Conservation (phyloP, 345 rosid genomes). For the Hirschfeldia incana region DNA sequence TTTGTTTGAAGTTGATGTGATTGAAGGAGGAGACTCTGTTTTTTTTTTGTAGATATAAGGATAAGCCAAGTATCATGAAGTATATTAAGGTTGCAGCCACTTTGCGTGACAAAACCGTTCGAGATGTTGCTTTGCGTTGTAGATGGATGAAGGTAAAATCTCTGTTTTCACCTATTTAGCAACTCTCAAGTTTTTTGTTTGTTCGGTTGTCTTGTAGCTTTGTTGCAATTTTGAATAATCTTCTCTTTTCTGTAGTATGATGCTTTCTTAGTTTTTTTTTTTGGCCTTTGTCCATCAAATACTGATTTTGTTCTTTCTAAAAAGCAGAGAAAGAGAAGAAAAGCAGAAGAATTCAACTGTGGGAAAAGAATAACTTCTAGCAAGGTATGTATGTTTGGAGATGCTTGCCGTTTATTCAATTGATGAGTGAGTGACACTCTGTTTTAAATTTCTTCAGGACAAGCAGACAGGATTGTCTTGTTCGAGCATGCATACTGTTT, state of each 20-base stretch:
- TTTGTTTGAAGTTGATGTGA: neutral
- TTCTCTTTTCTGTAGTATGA: constrained; percentile 7
- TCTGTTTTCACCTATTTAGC: constrained; percentile 7
- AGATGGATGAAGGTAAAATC: constrained; percentile 85
- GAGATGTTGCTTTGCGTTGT: constrained; percentile 98
- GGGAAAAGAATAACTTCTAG: constrained; percentile 61
- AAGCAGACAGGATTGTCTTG: constrained; percentile 64
- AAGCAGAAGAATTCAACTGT: constrained; percentile 60
- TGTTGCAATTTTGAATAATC: neutral
- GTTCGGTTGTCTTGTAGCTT: neutral
- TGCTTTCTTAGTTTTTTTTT: neutral
- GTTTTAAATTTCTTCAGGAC: constrained; percentile 59
- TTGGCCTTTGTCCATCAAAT: neutral
- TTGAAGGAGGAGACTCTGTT: neutral
- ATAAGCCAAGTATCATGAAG: constrained; percentile 77
- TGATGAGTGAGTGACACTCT: neutral
- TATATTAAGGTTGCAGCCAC: constrained; percentile 82
- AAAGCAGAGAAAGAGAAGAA: constrained; percentile 83
- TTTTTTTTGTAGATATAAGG: constrained; percentile 51
- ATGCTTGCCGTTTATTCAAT: neutral
- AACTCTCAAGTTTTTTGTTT: neutral
- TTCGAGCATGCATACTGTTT: constrained; percentile 46
- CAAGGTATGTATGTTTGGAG: constrained; percentile 56
- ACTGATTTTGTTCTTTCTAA: constrained; percentile 21
- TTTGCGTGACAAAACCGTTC: constrained; percentile 79